Evolutionary conservation across 805 yeast species (phyloP).

Genomic region (Nakazawaea wickerhamii): DNA sequence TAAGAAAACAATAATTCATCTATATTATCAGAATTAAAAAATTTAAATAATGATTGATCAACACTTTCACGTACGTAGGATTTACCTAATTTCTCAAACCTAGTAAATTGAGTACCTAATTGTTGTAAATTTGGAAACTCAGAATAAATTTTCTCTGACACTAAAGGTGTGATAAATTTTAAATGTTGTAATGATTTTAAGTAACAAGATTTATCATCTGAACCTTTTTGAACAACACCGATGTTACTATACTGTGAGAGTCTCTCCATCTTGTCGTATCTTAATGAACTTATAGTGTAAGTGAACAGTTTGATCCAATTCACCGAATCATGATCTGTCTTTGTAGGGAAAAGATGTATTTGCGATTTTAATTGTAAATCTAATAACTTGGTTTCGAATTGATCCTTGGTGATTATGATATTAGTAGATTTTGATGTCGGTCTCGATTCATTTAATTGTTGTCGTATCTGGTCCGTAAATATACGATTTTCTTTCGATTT

Average conservation of each 20-base stretch:
- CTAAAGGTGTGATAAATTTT: slow-evolving; percentile 48
- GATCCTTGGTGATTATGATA: slow-evolving; percentile 19
- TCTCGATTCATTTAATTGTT: slow-evolving; percentile 18
- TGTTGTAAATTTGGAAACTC: slow-evolving; percentile 34
- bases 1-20: slow-evolving; percentile 27
- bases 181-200: slow-evolving; percentile 49
- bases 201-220: slow-evolving; percentile 39
- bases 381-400: slow-evolving; percentile 35
- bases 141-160: slow-evolving; percentile 39
- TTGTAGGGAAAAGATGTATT: slow-evolving; percentile 45
- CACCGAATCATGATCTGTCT: slow-evolving; percentile 39
- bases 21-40: slow-evolving; percentile 49
- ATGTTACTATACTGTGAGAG: slow-evolving; percentile 50
- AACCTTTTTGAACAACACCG: slow-evolving; percentile 51
- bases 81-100: slow-evolving; percentile 10
- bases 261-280: slow-evolving; percentile 53
- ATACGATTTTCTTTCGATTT: slow-evolving; percentile 39
- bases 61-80: slow-evolving; percentile 36
- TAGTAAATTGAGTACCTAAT: slow-evolving; percentile 4
- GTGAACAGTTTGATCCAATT: slow-evolving; percentile 54
- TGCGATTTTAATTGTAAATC: slow-evolving; percentile 42
- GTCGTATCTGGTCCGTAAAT: slow-evolving; percentile 34
- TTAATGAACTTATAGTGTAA: slow-evolving; percentile 44
- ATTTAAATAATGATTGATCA: slow-evolving; percentile 40
- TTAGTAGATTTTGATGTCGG: background rate